These are phyloP conservation scores for Nannochloropsis gaditana DNA, from an alignment of 108 stramenopile genomes.

Conservation along the genomic window DNA sequence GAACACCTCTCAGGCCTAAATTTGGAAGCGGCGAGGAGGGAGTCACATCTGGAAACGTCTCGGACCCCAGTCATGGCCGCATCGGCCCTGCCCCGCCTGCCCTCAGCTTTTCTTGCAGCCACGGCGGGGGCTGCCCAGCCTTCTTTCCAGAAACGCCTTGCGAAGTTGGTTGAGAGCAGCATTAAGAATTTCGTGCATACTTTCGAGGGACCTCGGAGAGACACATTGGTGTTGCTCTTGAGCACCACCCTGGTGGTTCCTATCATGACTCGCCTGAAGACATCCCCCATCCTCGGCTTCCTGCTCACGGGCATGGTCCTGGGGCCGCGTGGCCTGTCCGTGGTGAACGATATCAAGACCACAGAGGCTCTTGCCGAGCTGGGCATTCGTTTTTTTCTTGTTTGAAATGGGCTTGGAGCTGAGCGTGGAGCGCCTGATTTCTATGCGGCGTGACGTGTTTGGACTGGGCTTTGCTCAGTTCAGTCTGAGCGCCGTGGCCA, in stretches of 20 bases:
- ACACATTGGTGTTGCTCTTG: slow-evolving; percentile 71
- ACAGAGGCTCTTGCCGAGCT: slow-evolving; percentile 70
- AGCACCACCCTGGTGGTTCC: slow-evolving; percentile 83
- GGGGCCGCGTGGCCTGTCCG: slow-evolving; percentile 77
- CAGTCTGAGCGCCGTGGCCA: slow-evolving; percentile 61
- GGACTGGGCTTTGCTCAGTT: slow-evolving; percentile 83
- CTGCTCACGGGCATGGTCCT: slow-evolving; percentile 76
- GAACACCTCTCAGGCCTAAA: neutral
- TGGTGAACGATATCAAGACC: slow-evolving; percentile 58
- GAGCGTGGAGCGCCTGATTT: slow-evolving; percentile 67
- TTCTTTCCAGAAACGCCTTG: neutral
- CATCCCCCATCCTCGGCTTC: slow-evolving; percentile 85
- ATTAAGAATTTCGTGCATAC: slow-evolving; percentile 14
- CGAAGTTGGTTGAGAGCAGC: neutral
- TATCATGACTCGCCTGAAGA: slow-evolving; percentile 69
- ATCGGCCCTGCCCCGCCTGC: neutral
- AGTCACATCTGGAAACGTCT: neutral
- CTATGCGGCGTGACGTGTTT: slow-evolving; percentile 85
- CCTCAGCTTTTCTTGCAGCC: neutral
- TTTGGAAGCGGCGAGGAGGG: neutral
- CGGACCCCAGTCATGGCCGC: neutral
- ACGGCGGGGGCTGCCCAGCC: neutral
- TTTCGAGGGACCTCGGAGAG: slow-evolving; percentile 47
- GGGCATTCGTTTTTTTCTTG: slow-evolving; percentile 88
- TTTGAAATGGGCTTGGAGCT: slow-evolving; percentile 97